These are phyloP conservation scores for Plasmodium gonderi DNA, from an alignment of 169 alveolate genomes.

Conservation along the genomic window DNA sequence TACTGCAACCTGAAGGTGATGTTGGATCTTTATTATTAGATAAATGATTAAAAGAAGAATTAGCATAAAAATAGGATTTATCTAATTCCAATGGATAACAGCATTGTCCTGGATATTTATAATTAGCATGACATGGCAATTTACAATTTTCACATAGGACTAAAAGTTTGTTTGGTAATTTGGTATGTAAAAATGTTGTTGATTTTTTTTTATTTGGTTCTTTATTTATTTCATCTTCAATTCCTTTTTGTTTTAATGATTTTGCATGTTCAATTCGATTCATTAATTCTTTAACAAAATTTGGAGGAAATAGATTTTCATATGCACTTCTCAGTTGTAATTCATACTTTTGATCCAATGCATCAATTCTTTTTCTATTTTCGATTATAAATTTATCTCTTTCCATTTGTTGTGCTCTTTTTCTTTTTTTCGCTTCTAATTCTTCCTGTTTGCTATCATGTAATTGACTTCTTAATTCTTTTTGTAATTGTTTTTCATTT, in stretches of 20 bases:
- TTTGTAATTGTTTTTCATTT: conserved; percentile 86
- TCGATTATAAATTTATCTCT: conserved; percentile 73
- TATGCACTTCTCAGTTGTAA: conserved; percentile 77
- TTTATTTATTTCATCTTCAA: conserved; percentile 80
- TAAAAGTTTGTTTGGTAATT: conserved; percentile 78
- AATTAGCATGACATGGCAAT: conserved; percentile 82
- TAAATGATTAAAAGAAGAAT: conserved; percentile 32
- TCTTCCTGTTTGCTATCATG: conserved; percentile 81
- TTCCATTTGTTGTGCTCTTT: conserved; percentile 66
- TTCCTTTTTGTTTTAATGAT: conserved; percentile 59
- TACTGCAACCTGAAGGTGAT: neutral
- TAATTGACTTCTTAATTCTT: conserved; percentile 84
- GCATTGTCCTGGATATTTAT: conserved; percentile 81
- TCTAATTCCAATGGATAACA: conserved; percentile 81
- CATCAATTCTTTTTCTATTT: conserved; percentile 72
- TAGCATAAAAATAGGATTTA: conserved; percentile 77
- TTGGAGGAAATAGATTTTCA: conserved; percentile 80
- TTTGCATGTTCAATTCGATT: conserved; percentile 78
- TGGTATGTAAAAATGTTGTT: conserved; percentile 77
- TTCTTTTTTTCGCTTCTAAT: conserved; percentile 77
- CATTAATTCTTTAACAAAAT: conserved; percentile 81
- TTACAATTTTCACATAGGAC: conserved; percentile 86
- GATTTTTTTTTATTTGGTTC: conserved; percentile 76
- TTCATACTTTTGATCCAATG: conserved; percentile 78
- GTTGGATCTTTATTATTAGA: conserved; percentile 28